Percentiles rank a stretch among this genome's conserved stretches.
These are phyloP conservation scores for Neurospora sp. DNA, from an alignment of 495 filamentous ascomycete species.

Conservation along the genomic window DNA sequence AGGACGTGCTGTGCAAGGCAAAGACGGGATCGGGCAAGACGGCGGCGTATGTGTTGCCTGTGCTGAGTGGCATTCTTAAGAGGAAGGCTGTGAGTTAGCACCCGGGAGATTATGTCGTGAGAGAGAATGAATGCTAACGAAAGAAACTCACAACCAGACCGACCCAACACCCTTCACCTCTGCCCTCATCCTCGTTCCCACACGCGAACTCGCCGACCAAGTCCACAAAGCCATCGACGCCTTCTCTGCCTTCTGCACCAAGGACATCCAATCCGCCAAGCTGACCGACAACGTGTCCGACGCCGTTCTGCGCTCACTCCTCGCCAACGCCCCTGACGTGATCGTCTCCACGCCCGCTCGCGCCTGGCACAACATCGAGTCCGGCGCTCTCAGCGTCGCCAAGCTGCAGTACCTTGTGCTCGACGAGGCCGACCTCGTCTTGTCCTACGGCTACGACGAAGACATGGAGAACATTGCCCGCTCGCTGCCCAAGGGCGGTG, in stretches of 20 bases:
- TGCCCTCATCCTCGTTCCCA: constrained; percentile 84
- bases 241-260: constrained; percentile 72
- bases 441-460: constrained; percentile 89
- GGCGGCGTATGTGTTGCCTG: constrained; percentile 88
- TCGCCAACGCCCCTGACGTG: constrained; percentile 82
- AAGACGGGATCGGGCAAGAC: constrained; percentile 96
- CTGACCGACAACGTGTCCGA: constrained; percentile 82
- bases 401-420: constrained; percentile 73
- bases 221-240: constrained; percentile 62
- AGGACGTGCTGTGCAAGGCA: constrained; percentile 81
- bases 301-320: constrained; percentile 70
- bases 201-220: constrained; percentile 86
- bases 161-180: constrained; percentile 33
- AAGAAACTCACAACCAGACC: constrained; percentile 11
- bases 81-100: constrained; percentile 53
- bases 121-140: not conserved
- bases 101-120: not conserved
- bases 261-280: constrained; percentile 71
- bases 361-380: constrained; percentile 59
- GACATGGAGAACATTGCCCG: constrained; percentile 71
- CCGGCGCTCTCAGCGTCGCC: constrained; percentile 55
- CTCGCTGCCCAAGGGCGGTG: constrained; percentile 59
- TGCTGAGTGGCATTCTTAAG: constrained; percentile 70
- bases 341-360: constrained; percentile 81
- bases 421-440: constrained; percentile 90